phyloP scores from a whole-genome alignment of 345 rosid genomes.

The Chamaenerion angustifolium region DNA sequence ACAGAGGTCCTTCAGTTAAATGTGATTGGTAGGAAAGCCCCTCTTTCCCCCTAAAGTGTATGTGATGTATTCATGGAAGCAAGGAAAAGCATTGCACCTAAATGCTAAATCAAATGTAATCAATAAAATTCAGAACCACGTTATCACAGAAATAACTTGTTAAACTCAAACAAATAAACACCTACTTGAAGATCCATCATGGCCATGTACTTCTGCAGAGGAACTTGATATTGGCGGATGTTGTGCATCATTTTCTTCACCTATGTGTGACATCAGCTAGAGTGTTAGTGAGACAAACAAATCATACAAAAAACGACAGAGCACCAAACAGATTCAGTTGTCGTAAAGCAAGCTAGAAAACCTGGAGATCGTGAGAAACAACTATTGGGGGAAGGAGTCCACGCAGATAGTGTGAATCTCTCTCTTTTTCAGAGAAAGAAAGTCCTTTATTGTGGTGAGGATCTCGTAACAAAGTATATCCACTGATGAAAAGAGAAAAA shows the following conservation, averaged over 20 bases:
- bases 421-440: slow-evolving; percentile 68
- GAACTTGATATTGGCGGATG: slow-evolving; percentile 54
- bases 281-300: neutral
- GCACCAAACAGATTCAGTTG: neutral
- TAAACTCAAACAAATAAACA: neutral
- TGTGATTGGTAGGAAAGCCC: too few relatives aligned
- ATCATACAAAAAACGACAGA: neutral
- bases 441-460: slow-evolving; percentile 92
- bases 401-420: slow-evolving; percentile 80
- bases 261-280: slow-evolving; percentile 13
- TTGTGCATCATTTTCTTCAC: slow-evolving; percentile 63
- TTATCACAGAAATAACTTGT: too few relatives aligned
- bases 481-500: slow-evolving; percentile 27
- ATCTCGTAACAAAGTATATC: slow-evolving; percentile 65
- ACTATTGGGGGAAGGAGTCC: slow-evolving; percentile 75
- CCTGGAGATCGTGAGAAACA: slow-evolving; percentile 68
- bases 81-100: too few relatives aligned
- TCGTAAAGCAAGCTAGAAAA: slow-evolving; percentile 2
- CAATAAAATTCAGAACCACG: too few relatives aligned
- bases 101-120: too few relatives aligned
- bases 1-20: too few relatives aligned
- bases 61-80: too few relatives aligned
- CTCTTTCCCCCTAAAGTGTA: too few relatives aligned
- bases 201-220: slow-evolving; percentile 75
- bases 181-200: slow-evolving; percentile 82